These are phyloP conservation scores for Tylopilus vinaceipallidus DNA, from an alignment of 768 basidiomycete species.

Conservation along the genomic window DNA sequence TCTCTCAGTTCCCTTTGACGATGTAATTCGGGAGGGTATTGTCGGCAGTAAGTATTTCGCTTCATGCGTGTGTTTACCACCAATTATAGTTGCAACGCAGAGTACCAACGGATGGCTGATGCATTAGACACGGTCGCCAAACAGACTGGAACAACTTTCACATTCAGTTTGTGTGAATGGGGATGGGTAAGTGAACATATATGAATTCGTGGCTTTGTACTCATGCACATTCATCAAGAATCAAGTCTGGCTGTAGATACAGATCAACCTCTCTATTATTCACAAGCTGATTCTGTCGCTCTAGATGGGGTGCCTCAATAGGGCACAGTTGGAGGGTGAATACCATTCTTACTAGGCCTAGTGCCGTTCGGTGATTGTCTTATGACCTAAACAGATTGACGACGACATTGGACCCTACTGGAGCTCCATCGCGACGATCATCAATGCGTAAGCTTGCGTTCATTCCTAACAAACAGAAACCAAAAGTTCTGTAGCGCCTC, in stretches of 20 bases:
- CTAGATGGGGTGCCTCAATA: slow-evolving; percentile 36
- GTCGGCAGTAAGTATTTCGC: slow-evolving; percentile 47
- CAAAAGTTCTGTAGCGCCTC: slow-evolving; percentile 45
- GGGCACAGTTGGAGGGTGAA: slow-evolving; percentile 45
- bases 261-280: slow-evolving; percentile 20
- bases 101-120: slow-evolving; percentile 57
- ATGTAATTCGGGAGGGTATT: slow-evolving; percentile 51
- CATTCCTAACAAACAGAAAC: neutral
- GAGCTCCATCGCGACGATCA: slow-evolving; percentile 50
- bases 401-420: slow-evolving; percentile 39
- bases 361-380: neutral
- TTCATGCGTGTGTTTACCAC: too few relatives aligned
- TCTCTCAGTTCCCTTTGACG: slow-evolving; percentile 51
- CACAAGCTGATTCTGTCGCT: neutral
- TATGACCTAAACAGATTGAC: slow-evolving; percentile 12
- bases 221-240: slow-evolving; percentile 38
- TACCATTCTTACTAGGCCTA: neutral
- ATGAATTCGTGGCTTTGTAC: neutral
- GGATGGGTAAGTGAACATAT: slow-evolving; percentile 46
- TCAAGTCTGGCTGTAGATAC: slow-evolving; percentile 61
- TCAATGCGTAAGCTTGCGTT: slow-evolving; percentile 44
- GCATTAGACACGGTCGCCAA: slow-evolving; percentile 49
- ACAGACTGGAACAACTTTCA: slow-evolving; percentile 48
- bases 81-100: too few relatives aligned
- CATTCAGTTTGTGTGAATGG: slow-evolving; percentile 68